Conservation (phyloP, 2,329 filamentous ascomycete species). For the Scytalidium lignicola region DNA sequence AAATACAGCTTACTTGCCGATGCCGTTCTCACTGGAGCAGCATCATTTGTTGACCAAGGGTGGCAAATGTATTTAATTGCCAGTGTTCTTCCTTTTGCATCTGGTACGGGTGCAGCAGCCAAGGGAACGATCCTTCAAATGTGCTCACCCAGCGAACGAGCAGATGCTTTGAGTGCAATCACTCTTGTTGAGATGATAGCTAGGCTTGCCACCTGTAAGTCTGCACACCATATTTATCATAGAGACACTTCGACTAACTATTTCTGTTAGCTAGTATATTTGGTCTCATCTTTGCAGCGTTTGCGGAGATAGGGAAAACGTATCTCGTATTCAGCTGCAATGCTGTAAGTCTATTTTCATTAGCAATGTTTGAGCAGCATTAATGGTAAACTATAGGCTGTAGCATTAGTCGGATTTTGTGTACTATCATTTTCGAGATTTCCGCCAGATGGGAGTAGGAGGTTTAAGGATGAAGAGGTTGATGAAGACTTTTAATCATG, state of each 20-base stretch:
- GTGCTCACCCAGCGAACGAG: conserved; percentile 55
- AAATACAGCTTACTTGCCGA: conserved; percentile 62
- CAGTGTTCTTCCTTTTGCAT: conserved; percentile 60
- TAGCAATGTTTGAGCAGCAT: too few species aligned
- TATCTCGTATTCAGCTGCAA: conserved; percentile 65
- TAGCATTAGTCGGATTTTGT: conserved; percentile 47
- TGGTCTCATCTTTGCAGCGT: conserved; percentile 59
- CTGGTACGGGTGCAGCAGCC: conserved; percentile 62
- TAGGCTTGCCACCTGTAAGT: conserved; percentile 42
- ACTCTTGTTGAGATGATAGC: conserved; percentile 67
- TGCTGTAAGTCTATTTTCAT: conserved; percentile 39
- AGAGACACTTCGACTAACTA: not conserved
- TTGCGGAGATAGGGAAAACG: conserved; percentile 54
- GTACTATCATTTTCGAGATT: conserved; percentile 40
- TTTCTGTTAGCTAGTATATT: conserved; percentile 52
- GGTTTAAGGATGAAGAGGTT: not conserved
- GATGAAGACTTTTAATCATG: not conserved
- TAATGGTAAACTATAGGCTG: conserved; percentile 31
- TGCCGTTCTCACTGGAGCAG: conserved; percentile 56
- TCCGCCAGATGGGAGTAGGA: conserved; percentile 35
- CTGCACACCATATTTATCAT: not conserved
- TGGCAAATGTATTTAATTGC: conserved; percentile 68
- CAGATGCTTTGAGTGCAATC: conserved; percentile 64
- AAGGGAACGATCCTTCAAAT: conserved; percentile 72
- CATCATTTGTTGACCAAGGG: conserved; percentile 54